These are phyloP conservation scores for Trichoderma asperelloides DNA, from an alignment of 495 filamentous ascomycete genomes.

Conservation along the genomic window DNA sequence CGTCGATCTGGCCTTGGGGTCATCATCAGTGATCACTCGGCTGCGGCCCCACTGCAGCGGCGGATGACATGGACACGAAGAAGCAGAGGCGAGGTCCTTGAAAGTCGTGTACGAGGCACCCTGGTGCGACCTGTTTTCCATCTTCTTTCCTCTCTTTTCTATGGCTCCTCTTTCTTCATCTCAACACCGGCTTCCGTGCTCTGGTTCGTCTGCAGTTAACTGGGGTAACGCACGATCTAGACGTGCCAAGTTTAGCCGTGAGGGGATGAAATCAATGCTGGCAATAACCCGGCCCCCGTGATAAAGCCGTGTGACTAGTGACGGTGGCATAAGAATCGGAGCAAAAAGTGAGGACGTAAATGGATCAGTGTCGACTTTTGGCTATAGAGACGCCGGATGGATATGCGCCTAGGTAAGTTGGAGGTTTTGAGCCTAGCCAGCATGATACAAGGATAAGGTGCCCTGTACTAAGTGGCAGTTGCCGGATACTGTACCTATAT, in stretches of 20 bases:
- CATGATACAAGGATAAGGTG: not conserved
- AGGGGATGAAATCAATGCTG: not conserved
- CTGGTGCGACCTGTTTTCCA: not conserved
- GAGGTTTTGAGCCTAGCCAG: no score
- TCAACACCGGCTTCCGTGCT: not conserved
- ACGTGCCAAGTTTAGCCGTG: slow-evolving; percentile 1
- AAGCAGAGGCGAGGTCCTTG: not conserved
- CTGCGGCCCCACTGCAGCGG: not conserved
- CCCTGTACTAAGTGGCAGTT: not conserved
- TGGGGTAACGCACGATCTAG: not conserved
- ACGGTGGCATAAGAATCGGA: not conserved
- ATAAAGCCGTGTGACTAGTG: not conserved
- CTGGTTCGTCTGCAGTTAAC: not conserved
- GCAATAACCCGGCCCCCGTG: not conserved
- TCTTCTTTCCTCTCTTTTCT: not conserved
- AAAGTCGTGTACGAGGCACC: not conserved
- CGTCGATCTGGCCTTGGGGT: slow-evolving; percentile 6
- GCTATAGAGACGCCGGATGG: no score
- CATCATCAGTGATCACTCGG: slow-evolving; percentile 6
- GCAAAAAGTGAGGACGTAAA: not conserved
- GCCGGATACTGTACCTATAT: not conserved
- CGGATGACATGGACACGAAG: not conserved
- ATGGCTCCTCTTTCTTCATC: not conserved
- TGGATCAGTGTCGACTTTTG: no score
- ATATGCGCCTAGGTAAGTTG: no score